Conservation (phyloP, 2,329 filamentous ascomycete species). For the Pseudogymnoascus verrucosus region DNA sequence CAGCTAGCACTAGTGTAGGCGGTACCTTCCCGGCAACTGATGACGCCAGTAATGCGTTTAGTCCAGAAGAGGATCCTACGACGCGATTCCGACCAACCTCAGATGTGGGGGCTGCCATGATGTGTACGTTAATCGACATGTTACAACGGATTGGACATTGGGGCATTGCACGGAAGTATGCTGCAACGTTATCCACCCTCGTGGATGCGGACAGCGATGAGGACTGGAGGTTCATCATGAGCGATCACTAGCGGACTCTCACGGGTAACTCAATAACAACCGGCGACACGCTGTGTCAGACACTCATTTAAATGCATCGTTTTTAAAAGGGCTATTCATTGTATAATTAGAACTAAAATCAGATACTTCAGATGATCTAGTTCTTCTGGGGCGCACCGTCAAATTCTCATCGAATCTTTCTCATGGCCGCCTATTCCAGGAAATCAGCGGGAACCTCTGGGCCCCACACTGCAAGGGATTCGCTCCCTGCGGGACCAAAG, state of each 20-base stretch:
- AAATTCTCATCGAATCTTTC: neutral
- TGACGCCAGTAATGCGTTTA: neutral
- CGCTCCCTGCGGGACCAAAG: slow-evolving; percentile 33
- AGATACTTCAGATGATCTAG: neutral
- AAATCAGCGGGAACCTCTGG: slow-evolving; percentile 30
- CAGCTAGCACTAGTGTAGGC: neutral
- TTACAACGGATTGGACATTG: slow-evolving; percentile 13
- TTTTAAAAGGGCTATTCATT: neutral
- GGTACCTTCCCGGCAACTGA: neutral
- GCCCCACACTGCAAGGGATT: slow-evolving; percentile 35
- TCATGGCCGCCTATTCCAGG: slow-evolving; percentile 10
- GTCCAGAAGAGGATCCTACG: neutral
- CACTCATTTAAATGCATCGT: neutral
- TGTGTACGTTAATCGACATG: slow-evolving; percentile 10
- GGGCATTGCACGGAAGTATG: slow-evolving; percentile 12
- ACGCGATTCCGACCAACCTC: neutral
- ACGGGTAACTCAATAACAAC: neutral
- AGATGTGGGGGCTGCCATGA: neutral
- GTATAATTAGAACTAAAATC: neutral
- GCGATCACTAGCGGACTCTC: neutral
- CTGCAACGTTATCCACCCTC: slow-evolving; percentile 8
- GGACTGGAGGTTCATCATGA: neutral
- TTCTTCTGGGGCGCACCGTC: neutral
- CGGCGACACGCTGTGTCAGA: neutral
- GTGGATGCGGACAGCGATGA: slow-evolving; percentile 9